phyloP scores from a whole-genome alignment of 345 rosid genomes.

The Camelina neglecta region DNA sequence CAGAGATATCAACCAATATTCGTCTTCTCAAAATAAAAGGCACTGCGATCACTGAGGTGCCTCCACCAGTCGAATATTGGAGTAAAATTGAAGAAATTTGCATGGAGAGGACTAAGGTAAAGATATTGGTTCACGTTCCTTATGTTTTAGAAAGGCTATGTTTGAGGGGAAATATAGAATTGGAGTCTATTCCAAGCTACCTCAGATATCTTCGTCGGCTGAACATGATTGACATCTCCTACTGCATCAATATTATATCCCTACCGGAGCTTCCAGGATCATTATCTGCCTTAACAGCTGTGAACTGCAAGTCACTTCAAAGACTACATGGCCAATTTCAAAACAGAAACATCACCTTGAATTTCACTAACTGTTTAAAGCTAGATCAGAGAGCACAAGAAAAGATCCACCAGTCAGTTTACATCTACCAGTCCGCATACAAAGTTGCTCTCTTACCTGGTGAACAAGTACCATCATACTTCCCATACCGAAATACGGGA shows the following conservation, averaged over 20 bases:
- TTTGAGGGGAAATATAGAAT: neutral
- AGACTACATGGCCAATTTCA: neutral
- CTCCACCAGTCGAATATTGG: neutral
- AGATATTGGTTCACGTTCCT: constrained; percentile 6
- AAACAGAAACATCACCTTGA: neutral
- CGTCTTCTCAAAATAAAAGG: neutral
- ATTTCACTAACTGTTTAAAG: neutral
- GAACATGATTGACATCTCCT: neutral
- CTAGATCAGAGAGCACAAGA: neutral
- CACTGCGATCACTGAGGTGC: neutral
- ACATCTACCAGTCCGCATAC: neutral
- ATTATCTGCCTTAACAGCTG: neutral
- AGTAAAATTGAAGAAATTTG: neutral
- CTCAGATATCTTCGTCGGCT: neutral
- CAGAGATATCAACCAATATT: neutral
- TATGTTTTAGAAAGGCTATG: neutral
- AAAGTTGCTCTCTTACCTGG: neutral
- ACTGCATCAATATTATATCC: neutral
- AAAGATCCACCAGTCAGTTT: neutral
- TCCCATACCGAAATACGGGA: neutral
- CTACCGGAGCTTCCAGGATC: neutral
- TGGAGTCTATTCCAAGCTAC: neutral
- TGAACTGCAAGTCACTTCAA: neutral
- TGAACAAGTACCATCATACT: neutral
- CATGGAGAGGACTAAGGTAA: neutral